These are phyloP conservation scores for Huntiella savannae DNA, from an alignment of 2,329 filamentous ascomycete genomes.

Conservation along the genomic window DNA sequence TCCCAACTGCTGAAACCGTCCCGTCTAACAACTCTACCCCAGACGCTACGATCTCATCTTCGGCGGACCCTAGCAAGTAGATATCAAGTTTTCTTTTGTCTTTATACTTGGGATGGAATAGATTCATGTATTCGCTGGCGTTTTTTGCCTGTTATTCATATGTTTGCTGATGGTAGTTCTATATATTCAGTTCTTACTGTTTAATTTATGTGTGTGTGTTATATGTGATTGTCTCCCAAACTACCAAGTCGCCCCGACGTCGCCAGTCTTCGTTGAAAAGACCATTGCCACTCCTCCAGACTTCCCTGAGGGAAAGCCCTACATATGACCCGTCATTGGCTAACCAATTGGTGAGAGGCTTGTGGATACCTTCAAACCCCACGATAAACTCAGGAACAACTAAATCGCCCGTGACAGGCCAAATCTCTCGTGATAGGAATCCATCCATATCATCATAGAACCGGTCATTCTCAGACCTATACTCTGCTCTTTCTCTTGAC, in stretches of 20 bases:
- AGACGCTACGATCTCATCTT: background rate
- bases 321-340: no score
- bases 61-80: background rate
- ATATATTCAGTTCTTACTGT: no score
- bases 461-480: slow-evolving; percentile 75
- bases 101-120: slow-evolving; percentile 1
- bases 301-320: slow-evolving; percentile 20
- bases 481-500: slow-evolving; percentile 40
- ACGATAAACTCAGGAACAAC: slow-evolving; percentile 36
- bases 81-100: background rate
- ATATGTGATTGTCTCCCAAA: slow-evolving; percentile 27
- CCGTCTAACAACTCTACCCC: background rate
- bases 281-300: slow-evolving; percentile 40
- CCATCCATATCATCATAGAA: slow-evolving; percentile 52
- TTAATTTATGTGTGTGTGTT: no score
- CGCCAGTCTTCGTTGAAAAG: slow-evolving; percentile 43
- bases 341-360: no score
- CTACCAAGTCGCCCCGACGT: slow-evolving; percentile 34
- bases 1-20: background rate
- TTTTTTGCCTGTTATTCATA: no score
- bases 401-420: slow-evolving; percentile 16
- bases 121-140: slow-evolving; percentile 1
- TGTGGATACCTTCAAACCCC: slow-evolving; percentile 36
- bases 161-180: no score
- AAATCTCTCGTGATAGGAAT: slow-evolving; percentile 40